Evolutionary conservation across 164 flowering plant genomes (phyloP).

Genomic region (Cinnamomum chago): DNA sequence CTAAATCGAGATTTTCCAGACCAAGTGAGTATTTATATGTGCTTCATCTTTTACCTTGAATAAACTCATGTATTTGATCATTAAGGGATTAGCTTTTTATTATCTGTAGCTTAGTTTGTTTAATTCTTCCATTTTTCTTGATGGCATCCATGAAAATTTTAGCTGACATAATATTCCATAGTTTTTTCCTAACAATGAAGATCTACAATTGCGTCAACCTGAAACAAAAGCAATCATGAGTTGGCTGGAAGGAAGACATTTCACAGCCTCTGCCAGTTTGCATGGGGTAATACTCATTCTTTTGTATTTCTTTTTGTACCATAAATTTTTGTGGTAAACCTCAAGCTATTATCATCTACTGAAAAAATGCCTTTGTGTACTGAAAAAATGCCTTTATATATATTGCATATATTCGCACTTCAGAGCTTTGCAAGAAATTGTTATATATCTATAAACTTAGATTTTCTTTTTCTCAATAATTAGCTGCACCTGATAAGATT

Average conservation of each 20-base stretch:
- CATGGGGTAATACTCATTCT: constrained; percentile 70
- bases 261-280: constrained; percentile 90
- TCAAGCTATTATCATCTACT: no score
- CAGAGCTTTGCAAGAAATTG: no score
- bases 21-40: constrained; percentile 47
- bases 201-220: constrained; percentile 61
- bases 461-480: no score
- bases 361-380: no score
- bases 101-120: constrained; percentile 1
- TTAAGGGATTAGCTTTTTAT: not conserved
- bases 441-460: no score
- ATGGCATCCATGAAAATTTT: constrained; percentile 2
- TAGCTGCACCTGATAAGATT: no score
- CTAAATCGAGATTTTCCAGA: constrained; percentile 96
- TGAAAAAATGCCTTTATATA: no score
- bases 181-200: constrained; percentile 73
- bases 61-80: not conserved
- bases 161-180: constrained; percentile 28
- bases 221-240: constrained; percentile 93
- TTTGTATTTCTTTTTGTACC: not conserved
- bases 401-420: no score
- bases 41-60: constrained; percentile 5
- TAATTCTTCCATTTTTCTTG: constrained; percentile 1
- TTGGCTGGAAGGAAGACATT: constrained; percentile 66
- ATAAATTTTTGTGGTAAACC: not conserved